These are phyloP conservation scores for Cyclotella choctawhatcheeana DNA, from an alignment of 108 stramenopile species.

Conservation along the genomic window DNA sequence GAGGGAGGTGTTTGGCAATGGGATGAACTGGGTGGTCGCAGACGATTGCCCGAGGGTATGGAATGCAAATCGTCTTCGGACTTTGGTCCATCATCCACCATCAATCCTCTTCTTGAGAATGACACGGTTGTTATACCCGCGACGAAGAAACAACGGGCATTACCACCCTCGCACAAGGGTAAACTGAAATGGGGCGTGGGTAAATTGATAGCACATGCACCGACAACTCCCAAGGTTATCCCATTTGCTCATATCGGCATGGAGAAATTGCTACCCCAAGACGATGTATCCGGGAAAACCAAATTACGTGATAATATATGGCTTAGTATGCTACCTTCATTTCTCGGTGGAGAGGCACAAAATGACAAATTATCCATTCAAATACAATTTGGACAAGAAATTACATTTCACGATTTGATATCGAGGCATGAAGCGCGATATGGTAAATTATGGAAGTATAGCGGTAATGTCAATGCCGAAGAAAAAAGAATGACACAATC, in stretches of 20 bases:
- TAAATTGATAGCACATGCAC: conserved; percentile 79
- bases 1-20: conserved; percentile 78
- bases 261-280: conserved; percentile 65
- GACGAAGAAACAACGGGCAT: conserved; percentile 24
- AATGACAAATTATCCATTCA: conserved; percentile 23
- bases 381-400: conserved; percentile 51
- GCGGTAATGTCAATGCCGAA: too few relatives aligned
- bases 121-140: conserved; percentile 28
- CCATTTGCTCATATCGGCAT: conserved; percentile 76
- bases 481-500: too few relatives aligned
- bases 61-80: conserved; percentile 7
- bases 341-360: conserved; percentile 12
- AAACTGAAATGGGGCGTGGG: conserved; percentile 83
- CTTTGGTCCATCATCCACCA: not conserved
- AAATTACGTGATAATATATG: conserved; percentile 22
- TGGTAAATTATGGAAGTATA: conserved; percentile 58
- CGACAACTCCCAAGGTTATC: conserved; percentile 58
- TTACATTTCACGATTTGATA: conserved; percentile 60
- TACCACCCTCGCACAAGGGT: conserved; percentile 37
- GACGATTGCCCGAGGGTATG: conserved; percentile 25
- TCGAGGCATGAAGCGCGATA: conserved; percentile 52
- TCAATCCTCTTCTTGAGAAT: too few relatives aligned
- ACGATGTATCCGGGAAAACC: conserved; percentile 47
- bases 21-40: conserved; percentile 53
- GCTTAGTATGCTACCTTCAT: conserved; percentile 13